Base-by-base conservation (phyloP, 495 filamentous ascomycete species). In the Penicillium antarcticum region DNA sequence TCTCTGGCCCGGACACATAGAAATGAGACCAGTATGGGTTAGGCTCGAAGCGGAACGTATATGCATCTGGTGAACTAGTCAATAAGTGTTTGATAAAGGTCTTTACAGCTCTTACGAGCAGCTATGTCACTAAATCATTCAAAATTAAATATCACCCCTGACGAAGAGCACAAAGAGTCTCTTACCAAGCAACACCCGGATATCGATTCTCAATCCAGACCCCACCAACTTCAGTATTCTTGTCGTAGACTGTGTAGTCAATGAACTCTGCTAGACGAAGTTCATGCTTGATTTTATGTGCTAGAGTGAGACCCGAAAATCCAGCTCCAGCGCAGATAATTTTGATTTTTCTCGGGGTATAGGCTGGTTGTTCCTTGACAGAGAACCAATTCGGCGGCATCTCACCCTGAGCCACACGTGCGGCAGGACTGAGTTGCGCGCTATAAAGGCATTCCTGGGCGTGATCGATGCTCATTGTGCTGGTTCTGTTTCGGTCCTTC, bases 11-110 rank as follows among this genome's bases (percentile, higher is more conserved):
- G 17, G 68, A 62, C 7, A 80, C 77, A 51, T 81, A 87, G 45
- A 79, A 72, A 24, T 76, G 65, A 2, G 72, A 73, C 84, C 85
- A 88, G 50, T 80, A 65, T 4, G 74, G 69, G 51, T 86, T 87
- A 7, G 82, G 80, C 23, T 75, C 74, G 60, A 86, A 88, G 32
- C 76, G 76, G 51, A 73, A 80, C 3, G 59, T 58, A 39, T 80
- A 80, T 18, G 42, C 52, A 34, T 69, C 23, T 31, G 14, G 1
- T 29, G 18, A 9, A 12, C 17, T 4, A 37, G 34, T 46, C 36
- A 18, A 19, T 17, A 2, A 17, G 36, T 5, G 26, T 35, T 3
- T 11, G 35, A 45, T 10, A 29, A n/a, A 18, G 10, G 9, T 14
- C 4, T 13, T 12, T 13, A 21, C 3, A 3, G 9, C 44, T 26